Evolutionary conservation across 371 early-diverging fungal genomes (phyloP).

Genomic region (Mucor circinelloides): DNA sequence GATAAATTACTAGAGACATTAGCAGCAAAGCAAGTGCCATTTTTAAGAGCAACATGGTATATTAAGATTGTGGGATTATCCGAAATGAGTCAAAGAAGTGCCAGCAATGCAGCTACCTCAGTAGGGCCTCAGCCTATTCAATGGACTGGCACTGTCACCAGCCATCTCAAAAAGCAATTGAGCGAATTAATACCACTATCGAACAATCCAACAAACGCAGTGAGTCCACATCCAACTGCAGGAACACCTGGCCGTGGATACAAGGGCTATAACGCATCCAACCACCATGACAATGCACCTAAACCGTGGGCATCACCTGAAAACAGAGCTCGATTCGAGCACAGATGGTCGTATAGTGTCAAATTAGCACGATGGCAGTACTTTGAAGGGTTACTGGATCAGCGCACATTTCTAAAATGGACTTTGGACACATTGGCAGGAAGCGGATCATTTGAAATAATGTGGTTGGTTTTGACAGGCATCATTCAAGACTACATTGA

Average conservation of each 20-base stretch:
- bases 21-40: constrained; percentile 62
- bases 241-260: constrained; percentile 26
- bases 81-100: constrained; percentile 56
- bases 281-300: constrained; percentile 34
- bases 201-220: constrained; percentile 14
- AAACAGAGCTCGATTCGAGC: constrained; percentile 56
- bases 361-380: constrained; percentile 72
- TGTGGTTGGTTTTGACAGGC: constrained; percentile 66
- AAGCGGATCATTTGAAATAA: constrained; percentile 57
- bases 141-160: constrained; percentile 43
- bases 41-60: constrained; percentile 76
- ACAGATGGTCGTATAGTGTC: constrained; percentile 65
- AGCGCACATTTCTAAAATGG: constrained; percentile 66
- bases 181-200: constrained; percentile 42
- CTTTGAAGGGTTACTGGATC: constrained; percentile 73
- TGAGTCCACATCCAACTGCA: constrained; percentile 27
- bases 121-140: constrained; percentile 29
- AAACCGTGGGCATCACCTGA: constrained; percentile 58
- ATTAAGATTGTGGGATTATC: constrained; percentile 68
- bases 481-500: constrained; percentile 66
- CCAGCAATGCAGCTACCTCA: constrained; percentile 32
- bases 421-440: constrained; percentile 59
- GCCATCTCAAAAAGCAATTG: constrained; percentile 48
- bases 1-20: constrained; percentile 67
- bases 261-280: constrained; percentile 25